Evolutionary conservation across 1,284 basidiomycete genomes (phyloP).

Genomic region (Inonotus hispidus): DNA sequence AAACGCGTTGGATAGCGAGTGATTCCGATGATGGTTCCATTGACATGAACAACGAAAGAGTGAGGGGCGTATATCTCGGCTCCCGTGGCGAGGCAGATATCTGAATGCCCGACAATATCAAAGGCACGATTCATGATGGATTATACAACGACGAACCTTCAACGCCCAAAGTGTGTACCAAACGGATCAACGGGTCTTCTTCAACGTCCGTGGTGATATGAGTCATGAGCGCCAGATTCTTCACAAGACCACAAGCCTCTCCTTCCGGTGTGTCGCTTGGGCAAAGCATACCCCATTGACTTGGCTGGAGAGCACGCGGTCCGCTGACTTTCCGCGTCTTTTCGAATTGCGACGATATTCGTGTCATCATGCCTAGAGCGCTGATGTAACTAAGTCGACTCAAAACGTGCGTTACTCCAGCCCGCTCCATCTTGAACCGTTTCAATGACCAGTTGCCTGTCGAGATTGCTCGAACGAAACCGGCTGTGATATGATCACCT

Average conservation of each 20-base stretch:
- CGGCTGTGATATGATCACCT: slow-evolving; percentile 86
- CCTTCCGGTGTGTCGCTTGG: slow-evolving; percentile 99
- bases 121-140: slow-evolving; percentile 14
- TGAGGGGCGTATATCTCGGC: slow-evolving; percentile 92
- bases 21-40: slow-evolving; percentile 93
- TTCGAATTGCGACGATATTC: slow-evolving; percentile 98
- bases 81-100: slow-evolving; percentile 90
- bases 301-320: slow-evolving; percentile 94
- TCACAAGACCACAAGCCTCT: slow-evolving; percentile 98
- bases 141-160: slow-evolving; percentile 58
- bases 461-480: slow-evolving; percentile 96
- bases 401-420: slow-evolving; percentile 97
- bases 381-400: slow-evolving; percentile 95
- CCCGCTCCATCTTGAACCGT: slow-evolving; percentile 99
- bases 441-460: slow-evolving; percentile 99
- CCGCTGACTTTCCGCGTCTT: slow-evolving; percentile 99
- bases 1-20: slow-evolving; percentile 86
- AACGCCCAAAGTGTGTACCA: slow-evolving; percentile 92
- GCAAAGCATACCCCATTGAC: slow-evolving; percentile 99
- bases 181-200: slow-evolving; percentile 87
- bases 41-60: slow-evolving; percentile 95
- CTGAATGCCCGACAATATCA: slow-evolving; percentile 44
- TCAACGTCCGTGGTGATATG: slow-evolving; percentile 99
- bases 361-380: slow-evolving; percentile 99
- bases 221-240: slow-evolving; percentile 98